phyloP scores from a whole-genome alignment of 495 filamentous ascomycete species.

The Penicillium herquei region DNA sequence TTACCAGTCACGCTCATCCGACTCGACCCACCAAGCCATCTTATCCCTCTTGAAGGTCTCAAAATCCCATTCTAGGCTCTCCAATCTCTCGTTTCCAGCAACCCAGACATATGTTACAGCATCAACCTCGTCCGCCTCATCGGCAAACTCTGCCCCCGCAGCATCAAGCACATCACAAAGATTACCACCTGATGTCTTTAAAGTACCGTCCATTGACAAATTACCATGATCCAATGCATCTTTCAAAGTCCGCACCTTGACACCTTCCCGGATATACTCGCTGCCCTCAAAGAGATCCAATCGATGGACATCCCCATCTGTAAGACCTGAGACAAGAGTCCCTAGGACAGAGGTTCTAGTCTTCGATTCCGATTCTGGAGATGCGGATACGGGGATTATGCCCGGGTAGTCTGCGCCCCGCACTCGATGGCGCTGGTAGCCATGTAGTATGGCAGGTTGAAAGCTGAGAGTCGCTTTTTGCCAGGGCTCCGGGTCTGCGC shows the following conservation, averaged over 20 bases:
- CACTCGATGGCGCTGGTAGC: slow-evolving; percentile 69
- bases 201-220: neutral
- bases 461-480: slow-evolving; percentile 58
- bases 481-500: slow-evolving; percentile 43
- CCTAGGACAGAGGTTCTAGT: slow-evolving; percentile 63
- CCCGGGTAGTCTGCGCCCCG: slow-evolving; percentile 76
- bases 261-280: slow-evolving; percentile 64
- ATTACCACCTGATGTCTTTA: slow-evolving; percentile 12
- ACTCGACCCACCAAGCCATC: slow-evolving; percentile 52
- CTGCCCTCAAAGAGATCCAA: slow-evolving; percentile 82
- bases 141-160: slow-evolving; percentile 27
- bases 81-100: slow-evolving; percentile 47
- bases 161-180: slow-evolving; percentile 34
- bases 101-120: slow-evolving; percentile 79
- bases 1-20: slow-evolving; percentile 40
- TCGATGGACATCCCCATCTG: slow-evolving; percentile 68
- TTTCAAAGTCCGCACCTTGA: slow-evolving; percentile 57
- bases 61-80: slow-evolving; percentile 78
- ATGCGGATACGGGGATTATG: slow-evolving; percentile 50
- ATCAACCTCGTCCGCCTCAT: slow-evolving; percentile 52
- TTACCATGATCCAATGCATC: slow-evolving; percentile 27
- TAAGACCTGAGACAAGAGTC: slow-evolving; percentile 74
- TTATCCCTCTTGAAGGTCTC: slow-evolving; percentile 69
- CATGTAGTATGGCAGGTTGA: slow-evolving; percentile 72
- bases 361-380: neutral